A percentile compares a stretch with the other conserved stretches of the same genome.
Conservation (phyloP, 2,329 filamentous ascomycete genomes). For the Fusarium lyarnte region DNA sequence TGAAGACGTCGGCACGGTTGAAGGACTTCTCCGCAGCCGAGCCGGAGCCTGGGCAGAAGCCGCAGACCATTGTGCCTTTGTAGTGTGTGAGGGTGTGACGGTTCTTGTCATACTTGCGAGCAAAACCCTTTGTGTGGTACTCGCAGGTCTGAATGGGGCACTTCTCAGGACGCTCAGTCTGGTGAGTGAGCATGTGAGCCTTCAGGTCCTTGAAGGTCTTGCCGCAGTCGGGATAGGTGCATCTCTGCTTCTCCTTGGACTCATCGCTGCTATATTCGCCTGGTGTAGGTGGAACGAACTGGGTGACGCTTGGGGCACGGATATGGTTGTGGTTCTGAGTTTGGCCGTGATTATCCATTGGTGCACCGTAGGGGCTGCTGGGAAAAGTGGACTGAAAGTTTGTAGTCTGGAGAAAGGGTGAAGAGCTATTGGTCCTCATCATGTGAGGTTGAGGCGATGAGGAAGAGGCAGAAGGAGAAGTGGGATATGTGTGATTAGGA, state of each 20-base stretch:
- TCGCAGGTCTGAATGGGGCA: conserved; percentile 93
- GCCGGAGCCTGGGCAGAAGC: conserved; percentile 90
- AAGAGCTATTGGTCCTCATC: conserved; percentile 66
- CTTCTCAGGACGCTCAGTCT: conserved; percentile 90
- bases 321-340: conserved; percentile 51
- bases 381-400: conserved; percentile 61
- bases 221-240: conserved; percentile 85
- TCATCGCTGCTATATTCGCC: conserved; percentile 70
- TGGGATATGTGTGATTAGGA: conserved; percentile 59
- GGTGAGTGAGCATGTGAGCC: conserved; percentile 94
- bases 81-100: conserved; percentile 93
- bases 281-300: conserved; percentile 71
- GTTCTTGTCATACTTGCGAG: conserved; percentile 96
- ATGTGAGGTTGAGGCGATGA: conserved; percentile 60
- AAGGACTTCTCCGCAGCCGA: conserved; percentile 94
- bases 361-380: conserved; percentile 64
- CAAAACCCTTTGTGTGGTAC: conserved; percentile 92
- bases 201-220: conserved; percentile 90
- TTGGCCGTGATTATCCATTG: conserved; percentile 54
- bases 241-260: conserved; percentile 74
- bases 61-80: conserved; percentile 97
- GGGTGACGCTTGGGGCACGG: conserved; percentile 74
- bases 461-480: conserved; percentile 70
- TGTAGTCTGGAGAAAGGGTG: conserved; percentile 71
- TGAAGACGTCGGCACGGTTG: conserved; percentile 95